Base-by-base conservation (phyloP, 2,329 filamentous ascomycete species). In the Ophiostoma novo-ulmi region DNA sequence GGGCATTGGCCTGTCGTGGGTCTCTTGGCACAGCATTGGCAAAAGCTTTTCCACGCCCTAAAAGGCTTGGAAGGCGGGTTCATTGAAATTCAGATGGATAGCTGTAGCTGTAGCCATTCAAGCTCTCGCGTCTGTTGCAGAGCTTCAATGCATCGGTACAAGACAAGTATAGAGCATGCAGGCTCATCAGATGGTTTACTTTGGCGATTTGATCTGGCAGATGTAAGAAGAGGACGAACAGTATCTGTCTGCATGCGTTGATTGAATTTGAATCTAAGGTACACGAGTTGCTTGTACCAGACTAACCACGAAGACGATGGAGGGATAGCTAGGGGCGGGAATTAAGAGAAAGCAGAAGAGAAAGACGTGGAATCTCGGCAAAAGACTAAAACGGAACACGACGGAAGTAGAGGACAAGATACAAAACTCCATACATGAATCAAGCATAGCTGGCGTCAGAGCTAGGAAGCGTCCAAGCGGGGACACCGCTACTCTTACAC, bases 11-110 rank as follows among this genome's bases (percentile, higher is more conserved):
- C 52, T 26, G 52, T 20, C 48, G 20, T 55, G 48, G 20, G 35
- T 8, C 10, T 65, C 63, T 65, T 65, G 63, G 63, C 63, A 65
- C 4, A 38, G 36, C 63, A 65, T 65, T 65, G 63, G 63, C 63
- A 65, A 39, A 65, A 39, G 35, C 36, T 65, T 63, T 35, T 35
- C 58, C 14, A 63, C 11, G 58, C 58, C 58, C 58, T 63, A 63
- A 63, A 63, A 63, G 1, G 58, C 58, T 63, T 63, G 58, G 26
- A 26, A 35, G 58, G 14, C 26, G 35, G 58, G 26, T 31, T 17
- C 22, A 22, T 61, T 31, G 55, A 55, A 3, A 31, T 55, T 8
- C 31, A 14, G 52, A 31, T 31, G 31, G 52, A 26, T 58, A 58
- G 52, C n/a, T 26, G n/a, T 58, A 58, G 52, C n/a, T 26, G n/a